Conservation (phyloP, 2,329 filamentous ascomycete genomes). For the Colletotrichum theobromicola region DNA sequence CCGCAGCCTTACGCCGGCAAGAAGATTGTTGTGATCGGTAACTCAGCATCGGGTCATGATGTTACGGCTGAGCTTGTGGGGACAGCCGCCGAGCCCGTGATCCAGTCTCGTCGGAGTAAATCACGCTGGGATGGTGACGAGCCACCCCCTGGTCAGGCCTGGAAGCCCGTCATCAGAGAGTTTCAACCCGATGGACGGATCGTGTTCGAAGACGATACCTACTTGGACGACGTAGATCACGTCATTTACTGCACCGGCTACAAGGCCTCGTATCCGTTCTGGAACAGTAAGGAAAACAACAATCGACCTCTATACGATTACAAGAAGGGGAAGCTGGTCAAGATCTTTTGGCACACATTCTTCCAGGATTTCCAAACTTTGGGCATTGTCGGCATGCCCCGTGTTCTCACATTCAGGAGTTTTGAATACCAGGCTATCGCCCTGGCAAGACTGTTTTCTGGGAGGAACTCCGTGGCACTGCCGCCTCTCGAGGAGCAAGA, state of each 20-base stretch:
- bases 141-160: slow-evolving; percentile 52
- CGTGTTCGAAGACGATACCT: slow-evolving; percentile 42
- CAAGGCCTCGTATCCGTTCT: slow-evolving; percentile 49
- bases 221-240: slow-evolving; percentile 39
- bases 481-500: slow-evolving; percentile 43
- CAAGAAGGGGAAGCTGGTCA: slow-evolving; percentile 42
- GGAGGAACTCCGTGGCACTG: slow-evolving; percentile 41
- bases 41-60: slow-evolving; percentile 50
- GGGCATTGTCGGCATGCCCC: slow-evolving; percentile 56
- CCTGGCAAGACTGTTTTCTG: slow-evolving; percentile 52
- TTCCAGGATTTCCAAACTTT: slow-evolving; percentile 51
- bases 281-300: slow-evolving; percentile 52
- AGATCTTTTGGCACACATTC: slow-evolving; percentile 59
- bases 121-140: slow-evolving; percentile 55
- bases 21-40: slow-evolving; percentile 45
- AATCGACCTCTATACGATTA: slow-evolving; percentile 55
- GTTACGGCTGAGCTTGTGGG: slow-evolving; percentile 41
- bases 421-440: slow-evolving; percentile 64
- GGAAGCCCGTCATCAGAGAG: slow-evolving; percentile 57
- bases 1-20: slow-evolving; percentile 36
- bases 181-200: slow-evolving; percentile 48
- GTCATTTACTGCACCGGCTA: slow-evolving; percentile 51
- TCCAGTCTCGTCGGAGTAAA: slow-evolving; percentile 54
- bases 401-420: slow-evolving; percentile 55
- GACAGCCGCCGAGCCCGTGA: slow-evolving; percentile 46